Evolutionary conservation across 163 green algal species (phyloP).

Genomic region (Chlamydomonas reinhardtii): DNA sequence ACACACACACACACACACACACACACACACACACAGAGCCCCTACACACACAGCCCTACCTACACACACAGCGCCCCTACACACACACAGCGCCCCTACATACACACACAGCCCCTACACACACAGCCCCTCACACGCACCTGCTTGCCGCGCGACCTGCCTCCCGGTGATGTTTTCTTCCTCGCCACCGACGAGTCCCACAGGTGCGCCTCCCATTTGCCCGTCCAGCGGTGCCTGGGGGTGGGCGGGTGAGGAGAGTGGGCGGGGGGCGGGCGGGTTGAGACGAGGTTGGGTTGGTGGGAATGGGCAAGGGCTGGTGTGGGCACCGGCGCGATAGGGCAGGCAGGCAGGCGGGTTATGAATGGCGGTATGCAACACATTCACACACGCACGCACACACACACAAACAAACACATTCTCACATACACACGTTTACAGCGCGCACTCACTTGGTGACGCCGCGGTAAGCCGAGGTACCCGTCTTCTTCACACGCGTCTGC

Average conservation of each 20-base stretch:
- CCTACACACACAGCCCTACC: no score
- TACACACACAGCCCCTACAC: no score
- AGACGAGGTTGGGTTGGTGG: neutral
- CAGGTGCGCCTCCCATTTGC: conserved; percentile 89
- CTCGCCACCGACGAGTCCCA: conserved; percentile 76
- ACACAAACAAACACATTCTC: no score
- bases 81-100: no score
- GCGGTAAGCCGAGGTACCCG: conserved; percentile 19
- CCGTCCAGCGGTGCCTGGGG: conserved; percentile 79
- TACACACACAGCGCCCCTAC: no score
- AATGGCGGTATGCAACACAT: no score
- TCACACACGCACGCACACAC: no score
- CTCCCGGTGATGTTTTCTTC: conserved; percentile 53
- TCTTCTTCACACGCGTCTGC: neutral
- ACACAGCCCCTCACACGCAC: neutral
- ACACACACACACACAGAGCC: no score
- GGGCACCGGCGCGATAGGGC: no score
- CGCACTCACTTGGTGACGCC: conserved; percentile 54
- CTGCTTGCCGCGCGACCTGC: conserved; percentile 77
- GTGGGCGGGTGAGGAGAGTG: neutral
- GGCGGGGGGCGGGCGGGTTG: neutral
- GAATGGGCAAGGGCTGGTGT: neutral
- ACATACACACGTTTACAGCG: no score
- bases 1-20: no score
- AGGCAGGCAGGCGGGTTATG: no score